Evolutionary conservation across 2,329 filamentous ascomycete species (phyloP).

Genomic region (Arthrobotrys musiformis): DNA sequence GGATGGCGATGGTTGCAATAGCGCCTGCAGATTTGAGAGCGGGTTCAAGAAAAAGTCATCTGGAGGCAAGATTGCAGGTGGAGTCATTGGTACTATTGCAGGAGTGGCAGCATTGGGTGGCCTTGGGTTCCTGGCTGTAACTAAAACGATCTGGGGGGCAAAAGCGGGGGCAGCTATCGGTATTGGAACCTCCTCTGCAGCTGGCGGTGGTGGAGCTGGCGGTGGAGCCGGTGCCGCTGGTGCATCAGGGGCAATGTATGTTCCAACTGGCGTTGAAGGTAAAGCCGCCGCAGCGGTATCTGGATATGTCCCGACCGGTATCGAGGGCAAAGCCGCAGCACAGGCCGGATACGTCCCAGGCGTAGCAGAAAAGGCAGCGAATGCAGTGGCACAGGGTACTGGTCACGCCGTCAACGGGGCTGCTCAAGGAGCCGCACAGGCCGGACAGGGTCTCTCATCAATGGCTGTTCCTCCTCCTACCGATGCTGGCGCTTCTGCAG

Average conservation of each 20-base stretch:
- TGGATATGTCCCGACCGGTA: constrained; percentile 34
- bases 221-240: constrained; percentile 36
- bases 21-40: constrained; percentile 60
- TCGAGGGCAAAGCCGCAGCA: constrained; percentile 22
- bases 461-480: constrained; percentile 32
- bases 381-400: background rate
- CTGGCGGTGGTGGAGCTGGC: constrained; percentile 27
- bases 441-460: constrained; percentile 35
- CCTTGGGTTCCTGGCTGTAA: constrained; percentile 35
- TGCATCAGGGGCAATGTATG: constrained; percentile 47
- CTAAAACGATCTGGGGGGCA: constrained; percentile 29
- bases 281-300: constrained; percentile 39
- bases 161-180: constrained; percentile 39
- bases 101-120: constrained; percentile 28
- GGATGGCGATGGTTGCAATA: constrained; percentile 62
- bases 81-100: constrained; percentile 15
- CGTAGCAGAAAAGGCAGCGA: constrained; percentile 20
- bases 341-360: constrained; percentile 10
- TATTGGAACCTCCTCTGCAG: constrained; percentile 6
- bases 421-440: constrained; percentile 44
- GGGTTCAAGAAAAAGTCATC: background rate
- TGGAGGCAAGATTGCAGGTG: constrained; percentile 29
- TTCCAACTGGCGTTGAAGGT: constrained; percentile 43
- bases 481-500: constrained; percentile 23
- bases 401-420: constrained; percentile 26